These are phyloP conservation scores for Pythium aristosporum DNA, from an alignment of 352 stramenopile species.

Conservation along the genomic window DNA sequence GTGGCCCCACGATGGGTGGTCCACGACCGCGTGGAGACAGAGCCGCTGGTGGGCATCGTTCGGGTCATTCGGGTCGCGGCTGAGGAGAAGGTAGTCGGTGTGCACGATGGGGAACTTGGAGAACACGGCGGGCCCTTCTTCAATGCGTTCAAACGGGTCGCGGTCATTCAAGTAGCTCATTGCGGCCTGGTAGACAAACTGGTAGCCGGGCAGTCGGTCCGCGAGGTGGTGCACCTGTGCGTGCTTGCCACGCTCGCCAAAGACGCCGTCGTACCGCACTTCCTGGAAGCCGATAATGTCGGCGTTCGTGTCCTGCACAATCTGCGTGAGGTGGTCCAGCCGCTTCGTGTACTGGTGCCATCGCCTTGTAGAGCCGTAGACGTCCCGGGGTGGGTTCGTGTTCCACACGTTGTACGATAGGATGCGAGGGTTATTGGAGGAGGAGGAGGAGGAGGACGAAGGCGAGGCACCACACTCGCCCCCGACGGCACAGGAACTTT, in stretches of 20 bases:
- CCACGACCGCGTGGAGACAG: conserved; percentile 76
- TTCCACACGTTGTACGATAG: conserved; percentile 91
- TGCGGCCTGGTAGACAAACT: conserved; percentile 85
- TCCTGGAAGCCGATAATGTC: conserved; percentile 88
- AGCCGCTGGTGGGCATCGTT: conserved; percentile 85
- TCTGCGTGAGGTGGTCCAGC: conserved; percentile 64
- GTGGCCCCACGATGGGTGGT: conserved; percentile 57
- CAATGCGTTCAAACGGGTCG: conserved; percentile 68
- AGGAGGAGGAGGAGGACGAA: background rate
- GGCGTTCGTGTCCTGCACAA: conserved; percentile 49
- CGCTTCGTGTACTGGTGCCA: conserved; percentile 78
- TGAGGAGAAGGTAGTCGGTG: conserved; percentile 81
- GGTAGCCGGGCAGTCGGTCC: conserved; percentile 56
- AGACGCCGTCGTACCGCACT: conserved; percentile 80
- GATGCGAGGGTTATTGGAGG: conserved; percentile 46
- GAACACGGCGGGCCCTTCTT: conserved; percentile 82
- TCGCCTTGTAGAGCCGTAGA: conserved; percentile 54
- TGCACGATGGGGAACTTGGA: conserved; percentile 77
- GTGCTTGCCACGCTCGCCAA: conserved; percentile 58
- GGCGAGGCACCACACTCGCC: background rate
- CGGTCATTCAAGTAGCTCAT: conserved; percentile 81
- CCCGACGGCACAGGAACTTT: background rate
- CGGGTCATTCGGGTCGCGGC: conserved; percentile 74
- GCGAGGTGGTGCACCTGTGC: conserved; percentile 79
- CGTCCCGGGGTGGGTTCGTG: conserved; percentile 74